phyloP scores from a whole-genome alignment of 2,329 filamentous ascomycete genomes.

The Penicillium sclerotigenum region DNA sequence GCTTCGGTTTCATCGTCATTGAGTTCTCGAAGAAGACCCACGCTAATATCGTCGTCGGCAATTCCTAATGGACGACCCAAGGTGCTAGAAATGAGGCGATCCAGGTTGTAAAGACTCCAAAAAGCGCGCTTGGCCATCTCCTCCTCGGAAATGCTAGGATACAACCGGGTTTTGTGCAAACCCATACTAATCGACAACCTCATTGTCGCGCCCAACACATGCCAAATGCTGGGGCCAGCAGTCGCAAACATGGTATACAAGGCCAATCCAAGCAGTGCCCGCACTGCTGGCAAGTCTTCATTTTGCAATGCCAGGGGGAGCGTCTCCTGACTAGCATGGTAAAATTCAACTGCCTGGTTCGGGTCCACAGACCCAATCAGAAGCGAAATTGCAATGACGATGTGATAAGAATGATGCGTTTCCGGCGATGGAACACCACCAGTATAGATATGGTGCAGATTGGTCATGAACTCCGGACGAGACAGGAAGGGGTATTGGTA shows the following conservation, averaged over 20 bases:
- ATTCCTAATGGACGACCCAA: conserved; percentile 42
- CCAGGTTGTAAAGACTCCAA: conserved; percentile 46
- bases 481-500: conserved; percentile 41
- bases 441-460: conserved; percentile 36
- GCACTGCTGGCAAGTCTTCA: conserved; percentile 37
- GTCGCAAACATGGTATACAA: conserved; percentile 41
- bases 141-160: conserved; percentile 32
- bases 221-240: conserved; percentile 40
- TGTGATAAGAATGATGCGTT: conserved; percentile 37
- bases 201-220: conserved; percentile 39
- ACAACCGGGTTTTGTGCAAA: conserved; percentile 34
- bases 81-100: conserved; percentile 41
- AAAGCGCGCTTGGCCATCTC: conserved; percentile 45
- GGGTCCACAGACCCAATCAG: conserved; percentile 35
- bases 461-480: conserved; percentile 33
- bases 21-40: conserved; percentile 37
- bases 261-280: conserved; percentile 37
- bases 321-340: conserved; percentile 36
- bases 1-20: conserved; percentile 41
- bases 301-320: conserved; percentile 36
- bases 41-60: conserved; percentile 43
- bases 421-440: conserved; percentile 35
- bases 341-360: conserved; percentile 34
- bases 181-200: conserved; percentile 39
- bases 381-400: conserved; percentile 37